Base-by-base conservation (phyloP, 768 basidiomycete genomes). In the Leccinellum albellum region DNA sequence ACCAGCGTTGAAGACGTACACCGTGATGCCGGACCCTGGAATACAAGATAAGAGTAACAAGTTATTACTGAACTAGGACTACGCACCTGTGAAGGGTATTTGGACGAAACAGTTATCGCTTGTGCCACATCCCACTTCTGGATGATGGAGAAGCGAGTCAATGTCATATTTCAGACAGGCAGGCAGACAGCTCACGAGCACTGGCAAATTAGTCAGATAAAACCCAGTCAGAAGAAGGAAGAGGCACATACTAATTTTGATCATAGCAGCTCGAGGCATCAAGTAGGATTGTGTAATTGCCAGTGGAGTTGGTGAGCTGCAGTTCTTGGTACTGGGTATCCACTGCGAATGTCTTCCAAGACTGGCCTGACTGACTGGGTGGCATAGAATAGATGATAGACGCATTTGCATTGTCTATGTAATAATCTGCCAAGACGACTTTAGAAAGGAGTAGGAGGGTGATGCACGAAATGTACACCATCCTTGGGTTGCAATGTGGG, bases 1-100 rank as follows among this genome's bases (percentile, higher is more conserved):
- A 1, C 67, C 69, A 4, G 66, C 66, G 7, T 45, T 63, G 29
- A 55, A 66, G 24, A 70, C 64, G 44, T 68, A 70, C 54, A 70
- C 64, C 31, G 61, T 55, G 50, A 69, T 68, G 12, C 67, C 69
- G 0, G 67, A 66, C 23, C 69, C 67, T 68, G 8, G 4, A 31
- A 45, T 37, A 13, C 17, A 42, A 0, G 21, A 9, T 63, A 23
- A 56, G 21, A 28, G 8, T 15, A 23, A 23, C 1, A 32, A 35
- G 9, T 33, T 6, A 15, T 1, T 2, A 23, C 45, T 42, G 3
- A 32, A 54, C 26, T 6, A 28, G 31, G 1, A 28, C 21, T 29
- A 7, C 57, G 15, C 51, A 63, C 68, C 67, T 37, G 7, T 50
- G 23, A 68, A 70, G 46, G 67, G 68, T 20, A 68, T 50, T 44